phyloP scores from a whole-genome alignment of 371 early-diverging fungal species.

The Zychaea mexicana region DNA sequence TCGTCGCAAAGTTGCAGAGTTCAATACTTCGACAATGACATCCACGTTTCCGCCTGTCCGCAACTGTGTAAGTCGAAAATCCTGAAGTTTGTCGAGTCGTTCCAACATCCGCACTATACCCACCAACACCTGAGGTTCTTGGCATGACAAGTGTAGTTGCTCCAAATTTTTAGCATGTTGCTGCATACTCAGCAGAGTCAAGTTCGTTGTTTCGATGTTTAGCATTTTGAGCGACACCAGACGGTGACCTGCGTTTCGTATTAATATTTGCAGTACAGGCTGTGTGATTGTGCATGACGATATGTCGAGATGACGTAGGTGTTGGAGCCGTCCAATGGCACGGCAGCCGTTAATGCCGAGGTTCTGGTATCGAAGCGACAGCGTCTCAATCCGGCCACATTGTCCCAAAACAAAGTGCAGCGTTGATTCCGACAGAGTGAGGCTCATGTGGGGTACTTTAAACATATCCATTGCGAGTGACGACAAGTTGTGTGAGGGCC shows the following conservation, averaged over 20 bases:
- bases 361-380: conserved; percentile 42
- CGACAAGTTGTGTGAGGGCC: conserved; percentile 36
- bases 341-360: conserved; percentile 13
- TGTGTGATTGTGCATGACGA: conserved; percentile 35
- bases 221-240: conserved; percentile 40
- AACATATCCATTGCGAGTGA: conserved; percentile 39
- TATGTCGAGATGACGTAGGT: conserved; percentile 37
- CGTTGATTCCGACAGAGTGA: conserved; percentile 23
- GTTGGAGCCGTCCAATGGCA: conserved; percentile 8
- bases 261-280: conserved; percentile 26
- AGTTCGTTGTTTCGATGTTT: conserved; percentile 34
- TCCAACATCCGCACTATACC: conserved; percentile 21
- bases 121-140: conserved; percentile 19
- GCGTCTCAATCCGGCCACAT: conserved; percentile 10
- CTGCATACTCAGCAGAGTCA: conserved; percentile 28
- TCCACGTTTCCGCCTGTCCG: conserved; percentile 35
- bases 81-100: conserved; percentile 17
- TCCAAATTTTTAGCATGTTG: conserved; percentile 18
- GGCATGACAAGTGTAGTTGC: conserved; percentile 40
- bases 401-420: conserved; percentile 11
- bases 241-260: conserved; percentile 19
- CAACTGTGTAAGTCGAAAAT: conserved; percentile 42
- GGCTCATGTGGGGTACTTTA: conserved; percentile 21
- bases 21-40: conserved; percentile 17
- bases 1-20: conserved; percentile 13